A percentile compares a stretch with the other conserved stretches of the same genome.
phyloP scores from a whole-genome alignment of 345 rosid genomes.

The Eucalyptus globulus region DNA sequence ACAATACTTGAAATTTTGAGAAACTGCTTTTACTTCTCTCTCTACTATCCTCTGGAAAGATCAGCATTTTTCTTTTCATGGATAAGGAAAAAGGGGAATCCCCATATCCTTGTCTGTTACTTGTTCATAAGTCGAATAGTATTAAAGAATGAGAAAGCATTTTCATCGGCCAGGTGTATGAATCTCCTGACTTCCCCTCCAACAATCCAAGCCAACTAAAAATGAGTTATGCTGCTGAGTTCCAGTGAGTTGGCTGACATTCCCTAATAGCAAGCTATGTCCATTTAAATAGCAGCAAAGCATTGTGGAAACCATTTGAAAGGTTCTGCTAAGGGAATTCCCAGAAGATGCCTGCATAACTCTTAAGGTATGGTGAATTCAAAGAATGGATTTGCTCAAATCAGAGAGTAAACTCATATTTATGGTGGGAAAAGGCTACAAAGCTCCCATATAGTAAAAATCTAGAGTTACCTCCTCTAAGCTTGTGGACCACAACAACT shows the following conservation, averaged over 20 bases:
- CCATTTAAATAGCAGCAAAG: too few species aligned
- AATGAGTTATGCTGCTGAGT: not conserved
- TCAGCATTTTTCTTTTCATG: not conserved
- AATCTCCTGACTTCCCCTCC: not conserved
- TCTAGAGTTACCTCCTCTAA: constrained; percentile 57
- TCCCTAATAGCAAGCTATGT: too few species aligned
- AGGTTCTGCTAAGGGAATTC: too few species aligned
- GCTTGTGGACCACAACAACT: constrained; percentile 85
- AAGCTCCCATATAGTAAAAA: not conserved
- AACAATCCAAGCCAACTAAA: not conserved
- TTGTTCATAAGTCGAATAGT: not conserved
- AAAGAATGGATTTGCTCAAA: not conserved
- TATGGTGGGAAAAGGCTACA: not conserved
- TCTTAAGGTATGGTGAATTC: not conserved
- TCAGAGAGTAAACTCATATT: not conserved
- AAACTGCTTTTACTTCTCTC: not conserved
- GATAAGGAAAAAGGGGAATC: not conserved
- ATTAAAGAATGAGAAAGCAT: not conserved
- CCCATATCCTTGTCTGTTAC: not conserved
- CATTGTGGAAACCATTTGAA: too few species aligned
- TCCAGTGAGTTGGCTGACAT: too few species aligned
- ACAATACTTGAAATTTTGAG: not conserved
- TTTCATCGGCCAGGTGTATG: not conserved
- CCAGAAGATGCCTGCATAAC: too few species aligned
- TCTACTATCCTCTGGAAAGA: not conserved